phyloP scores from a whole-genome alignment of 768 basidiomycete genomes.

The Tylopilus balloui region DNA sequence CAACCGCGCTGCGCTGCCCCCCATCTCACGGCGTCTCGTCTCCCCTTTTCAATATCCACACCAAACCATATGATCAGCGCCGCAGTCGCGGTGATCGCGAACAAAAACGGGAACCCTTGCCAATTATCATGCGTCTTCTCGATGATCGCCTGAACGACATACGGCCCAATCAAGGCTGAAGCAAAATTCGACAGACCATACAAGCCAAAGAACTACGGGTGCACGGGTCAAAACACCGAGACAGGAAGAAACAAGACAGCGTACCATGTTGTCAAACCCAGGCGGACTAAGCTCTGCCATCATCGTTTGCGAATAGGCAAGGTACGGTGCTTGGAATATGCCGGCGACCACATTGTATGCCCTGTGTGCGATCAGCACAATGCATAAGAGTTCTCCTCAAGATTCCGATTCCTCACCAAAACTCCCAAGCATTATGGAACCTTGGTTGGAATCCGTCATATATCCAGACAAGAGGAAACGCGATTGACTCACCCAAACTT shows the following conservation, averaged over 20 bases:
- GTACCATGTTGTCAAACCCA: slow-evolving; percentile 79
- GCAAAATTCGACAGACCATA: slow-evolving; percentile 82
- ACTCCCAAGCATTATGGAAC: slow-evolving; percentile 83
- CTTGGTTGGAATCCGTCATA: slow-evolving; percentile 26
- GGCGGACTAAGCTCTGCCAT: slow-evolving; percentile 87
- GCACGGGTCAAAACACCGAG: neutral
- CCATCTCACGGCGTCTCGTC: slow-evolving; percentile 58
- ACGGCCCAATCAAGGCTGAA: slow-evolving; percentile 82
- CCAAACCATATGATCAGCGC: slow-evolving; percentile 76
- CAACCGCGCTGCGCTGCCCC: slow-evolving; percentile 33
- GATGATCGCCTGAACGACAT: slow-evolving; percentile 81
- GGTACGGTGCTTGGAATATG: slow-evolving; percentile 83
- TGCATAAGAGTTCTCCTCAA: neutral
- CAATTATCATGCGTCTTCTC: slow-evolving; percentile 67
- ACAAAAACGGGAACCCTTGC: slow-evolving; percentile 83
- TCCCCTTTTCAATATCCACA: slow-evolving; percentile 59
- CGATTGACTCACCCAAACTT: slow-evolving; percentile 55
- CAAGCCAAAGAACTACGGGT: slow-evolving; percentile 72
- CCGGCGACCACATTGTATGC: slow-evolving; percentile 78
- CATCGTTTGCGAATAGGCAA: slow-evolving; percentile 82
- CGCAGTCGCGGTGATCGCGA: slow-evolving; percentile 62
- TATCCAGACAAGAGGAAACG: neutral
- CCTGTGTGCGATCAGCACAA: slow-evolving; percentile 36
- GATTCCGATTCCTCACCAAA: slow-evolving; percentile 53
- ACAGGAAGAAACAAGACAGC: neutral